Conservation (phyloP, 257 asterid species). For the Primulina tabacum region DNA sequence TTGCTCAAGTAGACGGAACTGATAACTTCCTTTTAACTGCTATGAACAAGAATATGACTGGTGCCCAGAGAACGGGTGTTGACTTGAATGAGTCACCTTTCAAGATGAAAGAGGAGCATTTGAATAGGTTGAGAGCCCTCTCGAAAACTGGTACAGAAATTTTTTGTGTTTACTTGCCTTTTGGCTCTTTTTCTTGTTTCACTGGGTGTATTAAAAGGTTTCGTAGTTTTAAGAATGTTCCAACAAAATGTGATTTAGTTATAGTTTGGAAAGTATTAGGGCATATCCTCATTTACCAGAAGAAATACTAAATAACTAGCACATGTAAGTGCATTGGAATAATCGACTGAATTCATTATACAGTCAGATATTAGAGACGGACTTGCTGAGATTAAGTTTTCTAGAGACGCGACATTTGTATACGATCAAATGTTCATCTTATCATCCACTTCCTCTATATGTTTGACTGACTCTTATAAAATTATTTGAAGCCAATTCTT, state of each 20-base stretch:
- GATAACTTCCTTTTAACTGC: constrained; percentile 50
- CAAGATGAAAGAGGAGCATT: constrained; percentile 82
- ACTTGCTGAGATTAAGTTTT: background rate
- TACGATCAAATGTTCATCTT: background rate
- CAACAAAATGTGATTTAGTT: background rate
- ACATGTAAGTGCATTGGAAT: background rate
- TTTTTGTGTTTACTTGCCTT: constrained; percentile 2
- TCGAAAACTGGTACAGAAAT: constrained; percentile 70
- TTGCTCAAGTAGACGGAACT: constrained; percentile 91
- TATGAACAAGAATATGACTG: constrained; percentile 36
- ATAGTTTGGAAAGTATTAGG: background rate
- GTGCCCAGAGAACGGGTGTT: constrained; percentile 53
- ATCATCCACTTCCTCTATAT: background rate
- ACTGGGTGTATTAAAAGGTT: constrained; percentile 1
- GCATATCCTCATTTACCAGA: constrained; percentile 3
- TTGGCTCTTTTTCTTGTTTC: constrained; percentile 12
- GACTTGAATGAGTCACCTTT: constrained; percentile 93
- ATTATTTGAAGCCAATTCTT: background rate
- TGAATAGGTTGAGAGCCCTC: constrained; percentile 84
- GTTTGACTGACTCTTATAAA: background rate
- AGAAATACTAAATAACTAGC: background rate
- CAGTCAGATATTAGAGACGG: constrained; percentile 1
- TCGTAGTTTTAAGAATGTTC: background rate
- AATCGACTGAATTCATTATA: background rate
- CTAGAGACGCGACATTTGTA: constrained; percentile 3